A percentile compares a stretch with the other conserved stretches of the same genome.
Evolutionary conservation across 2,329 filamentous ascomycete genomes (phyloP).

Genomic region (Colletotrichum sp.): DNA sequence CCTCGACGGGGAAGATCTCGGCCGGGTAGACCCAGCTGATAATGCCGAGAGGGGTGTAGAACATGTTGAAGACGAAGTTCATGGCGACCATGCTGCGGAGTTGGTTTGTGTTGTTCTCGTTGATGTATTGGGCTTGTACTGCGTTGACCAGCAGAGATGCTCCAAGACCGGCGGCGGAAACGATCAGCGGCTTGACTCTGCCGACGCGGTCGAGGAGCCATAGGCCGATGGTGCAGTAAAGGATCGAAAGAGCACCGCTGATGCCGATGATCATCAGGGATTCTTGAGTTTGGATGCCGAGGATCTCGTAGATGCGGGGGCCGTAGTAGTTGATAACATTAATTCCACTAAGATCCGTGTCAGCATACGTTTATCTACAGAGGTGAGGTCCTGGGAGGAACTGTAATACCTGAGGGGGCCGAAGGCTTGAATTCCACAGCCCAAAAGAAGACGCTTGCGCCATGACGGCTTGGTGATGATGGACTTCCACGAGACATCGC

Average conservation of each 20-base stretch:
- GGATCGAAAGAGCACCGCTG: constrained; percentile 50
- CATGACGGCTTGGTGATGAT: constrained; percentile 46
- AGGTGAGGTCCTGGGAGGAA: background rate
- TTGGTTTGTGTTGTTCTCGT: constrained; percentile 25
- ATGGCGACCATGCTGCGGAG: constrained; percentile 33
- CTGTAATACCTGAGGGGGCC: constrained; percentile 32
- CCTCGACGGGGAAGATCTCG: constrained; percentile 42
- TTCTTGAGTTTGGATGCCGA: constrained; percentile 45
- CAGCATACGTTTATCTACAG: background rate
- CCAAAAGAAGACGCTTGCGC: constrained; percentile 49
- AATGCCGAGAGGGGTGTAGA: constrained; percentile 41
- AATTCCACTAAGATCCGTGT: background rate
- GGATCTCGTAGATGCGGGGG: constrained; percentile 43
- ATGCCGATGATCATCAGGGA: constrained; percentile 56
- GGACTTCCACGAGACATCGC: constrained; percentile 39
- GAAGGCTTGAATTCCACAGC: constrained; percentile 52
- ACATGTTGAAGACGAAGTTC: constrained; percentile 36
- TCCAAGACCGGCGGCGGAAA: constrained; percentile 32
- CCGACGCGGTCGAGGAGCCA: constrained; percentile 48
- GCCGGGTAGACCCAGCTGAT: constrained; percentile 43
- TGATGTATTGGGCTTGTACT: constrained; percentile 28
- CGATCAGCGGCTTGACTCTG: constrained; percentile 51
- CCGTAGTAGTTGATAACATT: constrained; percentile 45
- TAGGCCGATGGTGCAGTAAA: constrained; percentile 52
- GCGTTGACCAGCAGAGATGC: constrained; percentile 30